Conservation (phyloP, 2,329 filamentous ascomycete species). For the Stemphylium vesicarium region DNA sequence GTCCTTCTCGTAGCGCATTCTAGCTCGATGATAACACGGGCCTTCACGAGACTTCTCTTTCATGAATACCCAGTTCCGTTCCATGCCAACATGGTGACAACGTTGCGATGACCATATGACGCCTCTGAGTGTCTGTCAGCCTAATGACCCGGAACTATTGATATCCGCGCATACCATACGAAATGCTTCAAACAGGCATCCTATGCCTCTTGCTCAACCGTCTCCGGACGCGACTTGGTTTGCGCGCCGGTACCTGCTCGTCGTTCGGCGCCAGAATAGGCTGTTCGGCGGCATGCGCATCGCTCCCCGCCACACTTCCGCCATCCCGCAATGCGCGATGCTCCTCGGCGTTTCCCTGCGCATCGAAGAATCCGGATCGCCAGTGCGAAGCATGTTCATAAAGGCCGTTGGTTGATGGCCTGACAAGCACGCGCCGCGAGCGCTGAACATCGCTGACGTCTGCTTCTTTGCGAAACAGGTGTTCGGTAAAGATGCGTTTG, state of each 20-base stretch:
- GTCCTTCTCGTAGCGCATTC: too few species aligned
- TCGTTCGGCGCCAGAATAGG: constrained; percentile 25
- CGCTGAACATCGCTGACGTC: constrained; percentile 23
- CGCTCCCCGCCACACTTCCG: constrained; percentile 28
- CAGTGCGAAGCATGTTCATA: constrained; percentile 17
- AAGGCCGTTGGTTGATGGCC: constrained; percentile 11
- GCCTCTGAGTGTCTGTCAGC: not conserved
- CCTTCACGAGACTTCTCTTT: too few species aligned
- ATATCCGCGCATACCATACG: not conserved
- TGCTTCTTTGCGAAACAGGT: constrained; percentile 25
- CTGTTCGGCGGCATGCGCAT: constrained; percentile 15
- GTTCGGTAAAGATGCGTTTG: constrained; percentile 30
- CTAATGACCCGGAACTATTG: not conserved
- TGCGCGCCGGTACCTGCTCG: constrained; percentile 11
- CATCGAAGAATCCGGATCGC: constrained; percentile 19
- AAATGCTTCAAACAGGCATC: constrained; percentile 15
- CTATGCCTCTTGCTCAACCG: constrained; percentile 30
- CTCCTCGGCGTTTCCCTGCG: constrained; percentile 15
- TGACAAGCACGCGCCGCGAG: constrained; percentile 31
- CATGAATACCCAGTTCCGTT: too few species aligned
- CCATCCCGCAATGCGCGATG: constrained; percentile 17
- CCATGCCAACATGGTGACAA: too few species aligned
- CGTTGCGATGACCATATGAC: not conserved
- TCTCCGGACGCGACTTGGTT: constrained; percentile 15
- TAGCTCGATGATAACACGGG: too few species aligned